Evolutionary conservation across 441 rosid genomes (phyloP).

Genomic region (Pelargonium australe): DNA sequence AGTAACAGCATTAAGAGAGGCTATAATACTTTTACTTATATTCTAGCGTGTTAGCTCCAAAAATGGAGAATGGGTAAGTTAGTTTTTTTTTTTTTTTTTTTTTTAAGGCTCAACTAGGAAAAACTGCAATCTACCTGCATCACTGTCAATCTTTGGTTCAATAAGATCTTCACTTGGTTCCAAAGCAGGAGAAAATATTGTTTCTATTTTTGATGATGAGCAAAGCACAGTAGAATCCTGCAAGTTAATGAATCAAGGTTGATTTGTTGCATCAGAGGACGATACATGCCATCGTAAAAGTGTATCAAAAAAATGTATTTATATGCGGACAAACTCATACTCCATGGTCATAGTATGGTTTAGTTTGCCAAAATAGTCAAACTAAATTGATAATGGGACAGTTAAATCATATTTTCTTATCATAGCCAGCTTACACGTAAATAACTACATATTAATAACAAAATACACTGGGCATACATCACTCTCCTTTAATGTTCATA

Average conservation of each 20-base stretch:
- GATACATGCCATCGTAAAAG: neutral
- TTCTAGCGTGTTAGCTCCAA: neutral
- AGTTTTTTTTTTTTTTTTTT: neutral
- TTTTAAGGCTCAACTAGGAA: neutral
- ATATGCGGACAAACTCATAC: no score
- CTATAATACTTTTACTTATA: no score
- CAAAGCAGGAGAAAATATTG: conserved; percentile 58
- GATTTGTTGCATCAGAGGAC: neutral
- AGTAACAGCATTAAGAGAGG: no score
- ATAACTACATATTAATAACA: no score
- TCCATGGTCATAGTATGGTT: no score
- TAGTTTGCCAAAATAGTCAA: no score
- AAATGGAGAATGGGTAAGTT: neutral
- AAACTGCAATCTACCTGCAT: conserved; percentile 30
- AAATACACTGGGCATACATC: no score
- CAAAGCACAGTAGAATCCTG: conserved; percentile 38
- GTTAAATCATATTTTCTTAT: no score
- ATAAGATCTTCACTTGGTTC: conserved; percentile 36
- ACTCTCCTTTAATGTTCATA: no score
- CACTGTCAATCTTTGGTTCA: conserved; percentile 29
- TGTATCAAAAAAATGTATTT: neutral
- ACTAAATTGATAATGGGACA: no score
- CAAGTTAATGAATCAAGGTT: conserved; percentile 17
- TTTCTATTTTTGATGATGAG: conserved; percentile 38
- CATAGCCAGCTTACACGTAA: no score